Percentiles rank a stretch among this genome's conserved stretches.
phyloP scores from a whole-genome alignment of 331 rosid genomes.

The Acacia pycnantha region DNA sequence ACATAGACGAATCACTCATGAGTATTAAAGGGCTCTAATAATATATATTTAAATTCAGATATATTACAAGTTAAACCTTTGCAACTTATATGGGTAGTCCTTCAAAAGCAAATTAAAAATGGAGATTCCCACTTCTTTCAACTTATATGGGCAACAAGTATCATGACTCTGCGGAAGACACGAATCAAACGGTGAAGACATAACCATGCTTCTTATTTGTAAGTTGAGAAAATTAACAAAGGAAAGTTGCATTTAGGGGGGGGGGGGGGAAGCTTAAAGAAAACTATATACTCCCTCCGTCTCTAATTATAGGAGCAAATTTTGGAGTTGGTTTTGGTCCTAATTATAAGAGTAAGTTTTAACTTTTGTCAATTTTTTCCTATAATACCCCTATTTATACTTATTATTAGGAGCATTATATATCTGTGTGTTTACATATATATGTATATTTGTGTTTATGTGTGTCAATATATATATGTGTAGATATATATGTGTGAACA shows the following conservation, averaged over 20 bases:
- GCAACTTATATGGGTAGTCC: slow-evolving; percentile 18
- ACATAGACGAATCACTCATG: neutral
- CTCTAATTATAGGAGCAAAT: too few relatives aligned
- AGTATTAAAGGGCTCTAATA: neutral
- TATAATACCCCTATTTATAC: too few relatives aligned
- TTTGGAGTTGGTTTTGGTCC: too few relatives aligned
- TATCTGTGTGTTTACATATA: too few relatives aligned
- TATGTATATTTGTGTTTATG: too few relatives aligned
- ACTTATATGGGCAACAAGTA: neutral
- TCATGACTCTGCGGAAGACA: neutral
- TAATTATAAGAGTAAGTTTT: too few relatives aligned
- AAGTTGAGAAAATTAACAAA: neutral
- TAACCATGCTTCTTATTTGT: neutral
- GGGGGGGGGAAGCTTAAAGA: neutral
- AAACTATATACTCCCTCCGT: neutral
- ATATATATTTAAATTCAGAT: neutral
- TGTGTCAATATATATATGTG: too few relatives aligned
- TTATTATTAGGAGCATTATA: too few relatives aligned
- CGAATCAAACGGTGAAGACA: neutral
- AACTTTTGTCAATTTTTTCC: too few relatives aligned
- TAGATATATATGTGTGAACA: too few relatives aligned
- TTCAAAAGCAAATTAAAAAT: slow-evolving; percentile 17
- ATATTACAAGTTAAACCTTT: neutral
- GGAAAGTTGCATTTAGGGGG: too few relatives aligned
- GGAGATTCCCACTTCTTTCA: slow-evolving; percentile 14